Percentiles rank a stretch among this genome's conserved stretches.
Evolutionary conservation across 1,284 basidiomycete species (phyloP).

Genomic region (Trametes pubescens): DNA sequence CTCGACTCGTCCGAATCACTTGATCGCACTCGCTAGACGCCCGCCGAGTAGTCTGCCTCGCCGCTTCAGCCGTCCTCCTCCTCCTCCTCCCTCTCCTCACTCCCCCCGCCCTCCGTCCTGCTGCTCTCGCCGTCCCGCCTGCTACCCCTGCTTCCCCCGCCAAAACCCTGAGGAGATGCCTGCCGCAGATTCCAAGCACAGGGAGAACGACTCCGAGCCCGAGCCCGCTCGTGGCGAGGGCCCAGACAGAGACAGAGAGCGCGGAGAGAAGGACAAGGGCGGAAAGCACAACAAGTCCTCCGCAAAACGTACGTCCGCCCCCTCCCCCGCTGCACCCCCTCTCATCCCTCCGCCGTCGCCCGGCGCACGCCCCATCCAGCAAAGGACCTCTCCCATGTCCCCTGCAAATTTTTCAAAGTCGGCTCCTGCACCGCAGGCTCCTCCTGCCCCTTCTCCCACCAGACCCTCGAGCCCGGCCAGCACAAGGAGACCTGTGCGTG

Average conservation of each 20-base stretch:
- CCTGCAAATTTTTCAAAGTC: slow-evolving; percentile 98
- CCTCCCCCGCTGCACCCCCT: background rate
- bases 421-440: slow-evolving; percentile 93
- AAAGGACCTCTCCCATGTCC: slow-evolving; percentile 95
- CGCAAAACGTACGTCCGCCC: slow-evolving; percentile 45
- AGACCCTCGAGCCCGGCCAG: slow-evolving; percentile 70
- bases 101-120: slow-evolving; percentile 1
- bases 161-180: slow-evolving; percentile 37
- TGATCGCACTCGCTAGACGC: slow-evolving; percentile 2
- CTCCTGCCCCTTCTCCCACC: slow-evolving; percentile 96
- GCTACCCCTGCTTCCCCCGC: background rate
- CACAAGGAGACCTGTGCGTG: slow-evolving; percentile 95
- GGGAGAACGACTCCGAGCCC: slow-evolving; percentile 39
- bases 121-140: background rate
- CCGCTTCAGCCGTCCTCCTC: background rate
- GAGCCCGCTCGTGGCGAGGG: slow-evolving; percentile 40
- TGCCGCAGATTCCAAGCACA: slow-evolving; percentile 41
- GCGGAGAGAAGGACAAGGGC: slow-evolving; percentile 44
- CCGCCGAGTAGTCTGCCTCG: background rate
- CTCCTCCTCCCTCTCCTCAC: slow-evolving; percentile 10
- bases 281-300: slow-evolving; percentile 44
- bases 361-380: slow-evolving; percentile 51
- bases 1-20: background rate
- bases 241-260: slow-evolving; percentile 45
- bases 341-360: slow-evolving; percentile 1